These are phyloP conservation scores for Sorghum bicolor DNA, from an alignment of 176 grass and related monocot species.

Conservation along the genomic window DNA sequence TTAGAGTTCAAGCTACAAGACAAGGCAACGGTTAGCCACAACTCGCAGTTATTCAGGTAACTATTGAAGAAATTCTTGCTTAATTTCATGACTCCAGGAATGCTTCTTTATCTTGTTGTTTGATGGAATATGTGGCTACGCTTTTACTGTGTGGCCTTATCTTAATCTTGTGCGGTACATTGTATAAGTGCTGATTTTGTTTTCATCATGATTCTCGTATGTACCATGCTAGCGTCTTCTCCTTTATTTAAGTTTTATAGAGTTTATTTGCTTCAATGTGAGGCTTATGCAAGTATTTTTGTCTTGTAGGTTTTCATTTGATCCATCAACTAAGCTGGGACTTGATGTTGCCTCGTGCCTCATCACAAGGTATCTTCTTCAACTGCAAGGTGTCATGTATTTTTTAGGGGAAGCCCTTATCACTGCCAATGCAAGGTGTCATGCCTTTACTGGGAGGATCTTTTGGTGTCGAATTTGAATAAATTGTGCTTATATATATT, in stretches of 20 bases:
- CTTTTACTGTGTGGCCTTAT: neutral
- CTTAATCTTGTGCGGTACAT: neutral
- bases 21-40: slow-evolving; percentile 83
- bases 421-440: neutral
- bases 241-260: neutral
- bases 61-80: neutral
- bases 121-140: neutral
- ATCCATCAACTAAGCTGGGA: slow-evolving; percentile 74
- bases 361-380: slow-evolving; percentile 66
- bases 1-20: slow-evolving; percentile 92
- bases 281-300: slow-evolving; percentile 22
- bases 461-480: neutral
- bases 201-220: neutral
- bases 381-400: neutral
- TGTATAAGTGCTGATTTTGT: neutral
- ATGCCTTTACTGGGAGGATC: slow-evolving; percentile 3
- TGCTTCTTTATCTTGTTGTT: neutral
- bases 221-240: neutral
- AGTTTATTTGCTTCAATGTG: neutral
- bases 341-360: slow-evolving; percentile 96
- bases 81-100: neutral
- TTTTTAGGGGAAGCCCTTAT: neutral
- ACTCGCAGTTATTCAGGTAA: slow-evolving; percentile 86
- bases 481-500: neutral
- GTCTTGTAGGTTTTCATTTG: slow-evolving; percentile 79